These are phyloP conservation scores for Coniochaeta prunicola DNA, from an alignment of 2,329 filamentous ascomycete species.

Conservation along the genomic window DNA sequence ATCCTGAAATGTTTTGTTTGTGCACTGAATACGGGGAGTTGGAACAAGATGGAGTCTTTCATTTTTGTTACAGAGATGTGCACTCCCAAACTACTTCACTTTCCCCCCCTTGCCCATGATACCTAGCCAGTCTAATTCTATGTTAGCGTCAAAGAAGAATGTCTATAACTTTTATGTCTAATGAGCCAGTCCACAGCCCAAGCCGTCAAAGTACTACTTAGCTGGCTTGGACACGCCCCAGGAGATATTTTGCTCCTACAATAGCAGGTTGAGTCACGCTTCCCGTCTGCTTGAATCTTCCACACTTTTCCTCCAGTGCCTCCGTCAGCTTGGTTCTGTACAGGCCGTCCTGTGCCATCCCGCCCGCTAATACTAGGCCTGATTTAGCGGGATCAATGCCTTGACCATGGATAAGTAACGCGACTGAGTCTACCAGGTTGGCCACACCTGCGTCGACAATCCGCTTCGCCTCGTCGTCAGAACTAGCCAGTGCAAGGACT, in stretches of 20 bases:
- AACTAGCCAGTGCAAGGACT: slow-evolving; percentile 10
- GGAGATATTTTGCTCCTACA: slow-evolving; percentile 8
- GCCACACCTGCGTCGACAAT: slow-evolving; percentile 12
- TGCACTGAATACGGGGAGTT: no score
- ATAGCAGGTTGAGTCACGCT: slow-evolving; percentile 10
- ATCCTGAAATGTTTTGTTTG: no score
- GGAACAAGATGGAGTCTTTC: no score
- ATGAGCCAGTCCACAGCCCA: neutral
- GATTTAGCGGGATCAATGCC: slow-evolving; percentile 8
- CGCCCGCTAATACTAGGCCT: slow-evolving; percentile 14
- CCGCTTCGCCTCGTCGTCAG: slow-evolving; percentile 9
- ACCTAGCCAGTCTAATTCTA: neutral
- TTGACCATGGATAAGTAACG: slow-evolving; percentile 8
- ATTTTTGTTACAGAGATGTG: no score
- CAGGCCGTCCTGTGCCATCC: slow-evolving; percentile 12
- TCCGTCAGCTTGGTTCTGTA: slow-evolving; percentile 8
- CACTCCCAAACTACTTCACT: no score
- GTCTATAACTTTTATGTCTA: neutral
- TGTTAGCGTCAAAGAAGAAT: neutral
- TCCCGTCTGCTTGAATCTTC: slow-evolving; percentile 9
- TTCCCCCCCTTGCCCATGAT: no score
- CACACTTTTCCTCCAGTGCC: slow-evolving; percentile 6
- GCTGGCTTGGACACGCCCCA: no score
- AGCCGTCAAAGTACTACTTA: no score
- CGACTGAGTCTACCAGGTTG: slow-evolving; percentile 11